Evolutionary conservation across 495 filamentous ascomycete species (phyloP).

Genomic region (Daldinia grandis): DNA sequence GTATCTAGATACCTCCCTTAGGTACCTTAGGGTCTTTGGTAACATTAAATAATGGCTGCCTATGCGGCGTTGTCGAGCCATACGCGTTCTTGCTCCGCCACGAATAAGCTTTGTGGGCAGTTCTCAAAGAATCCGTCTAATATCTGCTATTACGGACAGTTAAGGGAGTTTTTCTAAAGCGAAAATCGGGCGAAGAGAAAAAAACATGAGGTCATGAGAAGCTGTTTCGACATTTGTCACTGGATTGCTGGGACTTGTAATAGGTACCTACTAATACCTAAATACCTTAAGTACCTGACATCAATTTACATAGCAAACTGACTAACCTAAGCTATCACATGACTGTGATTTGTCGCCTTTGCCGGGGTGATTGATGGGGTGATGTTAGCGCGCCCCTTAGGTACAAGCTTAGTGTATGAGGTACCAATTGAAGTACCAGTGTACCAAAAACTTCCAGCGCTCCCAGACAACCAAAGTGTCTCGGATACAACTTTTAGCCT

Average conservation of each 20-base stretch:
- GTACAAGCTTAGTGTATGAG: slow-evolving; percentile 4
- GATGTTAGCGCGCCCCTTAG: not conserved
- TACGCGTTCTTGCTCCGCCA: not conserved
- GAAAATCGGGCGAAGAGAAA: not conserved
- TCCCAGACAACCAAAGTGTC: slow-evolving; percentile 38
- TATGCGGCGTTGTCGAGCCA: not conserved
- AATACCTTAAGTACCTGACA: not conserved
- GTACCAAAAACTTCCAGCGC: slow-evolving; percentile 5
- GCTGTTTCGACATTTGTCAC: not conserved
- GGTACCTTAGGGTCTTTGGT: no score
- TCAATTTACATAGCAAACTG: not conserved
- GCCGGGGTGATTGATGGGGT: slow-evolving; percentile 2
- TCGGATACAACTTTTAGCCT: slow-evolving; percentile 41
- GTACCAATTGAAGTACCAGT: slow-evolving; percentile 12
- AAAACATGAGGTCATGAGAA: not conserved
- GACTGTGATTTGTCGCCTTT: not conserved
- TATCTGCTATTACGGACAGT: not conserved
- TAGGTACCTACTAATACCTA: no score
- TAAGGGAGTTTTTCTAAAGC: not conserved
- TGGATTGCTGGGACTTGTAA: not conserved
- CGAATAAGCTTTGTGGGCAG: not conserved
- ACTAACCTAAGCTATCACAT: slow-evolving; percentile 10
- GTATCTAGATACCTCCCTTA: no score
- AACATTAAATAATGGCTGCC: not conserved
- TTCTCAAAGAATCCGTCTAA: not conserved